Conservation (phyloP, 352 stramenopile genomes). For the Elongisporangium prolatum region DNA sequence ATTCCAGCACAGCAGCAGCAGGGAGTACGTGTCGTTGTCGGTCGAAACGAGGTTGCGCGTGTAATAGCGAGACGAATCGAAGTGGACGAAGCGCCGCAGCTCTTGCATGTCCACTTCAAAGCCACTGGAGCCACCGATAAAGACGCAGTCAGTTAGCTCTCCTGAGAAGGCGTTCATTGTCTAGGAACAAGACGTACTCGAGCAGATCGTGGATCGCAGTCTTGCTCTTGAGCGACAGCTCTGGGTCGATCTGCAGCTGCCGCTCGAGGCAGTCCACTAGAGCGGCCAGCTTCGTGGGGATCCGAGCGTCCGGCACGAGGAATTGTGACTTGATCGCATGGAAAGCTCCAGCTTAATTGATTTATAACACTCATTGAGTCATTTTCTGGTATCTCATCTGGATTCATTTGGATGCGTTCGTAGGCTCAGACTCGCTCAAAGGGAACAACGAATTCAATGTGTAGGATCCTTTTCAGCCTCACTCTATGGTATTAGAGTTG, state of each 20-base stretch:
- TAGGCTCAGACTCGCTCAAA: no score
- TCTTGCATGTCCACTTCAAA: constrained; percentile 54
- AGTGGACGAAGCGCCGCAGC: constrained; percentile 71
- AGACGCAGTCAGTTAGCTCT: neutral
- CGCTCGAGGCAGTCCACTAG: constrained; percentile 50
- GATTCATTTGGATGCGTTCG: no score
- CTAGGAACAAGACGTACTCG: constrained; percentile 22
- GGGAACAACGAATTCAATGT: no score
- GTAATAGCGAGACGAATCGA: constrained; percentile 86
- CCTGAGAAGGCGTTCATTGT: neutral
- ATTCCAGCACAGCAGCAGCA: constrained; percentile 94
- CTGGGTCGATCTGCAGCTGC: constrained; percentile 38
- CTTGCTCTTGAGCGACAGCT: constrained; percentile 60
- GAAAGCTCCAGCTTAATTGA: no score
- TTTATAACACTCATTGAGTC: no score
- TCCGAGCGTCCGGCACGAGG: constrained; percentile 18
- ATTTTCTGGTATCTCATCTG: no score
- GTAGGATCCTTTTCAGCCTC: no score
- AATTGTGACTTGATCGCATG: neutral
- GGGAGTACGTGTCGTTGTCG: constrained; percentile 89
- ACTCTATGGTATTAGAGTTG: no score
- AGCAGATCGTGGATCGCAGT: constrained; percentile 46
- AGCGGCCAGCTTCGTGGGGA: constrained; percentile 29
- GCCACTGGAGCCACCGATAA: constrained; percentile 14
- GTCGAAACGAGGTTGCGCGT: constrained; percentile 94